These are phyloP conservation scores for Boletus tylopilopsis DNA, from an alignment of 768 basidiomycete species.

Conservation along the genomic window DNA sequence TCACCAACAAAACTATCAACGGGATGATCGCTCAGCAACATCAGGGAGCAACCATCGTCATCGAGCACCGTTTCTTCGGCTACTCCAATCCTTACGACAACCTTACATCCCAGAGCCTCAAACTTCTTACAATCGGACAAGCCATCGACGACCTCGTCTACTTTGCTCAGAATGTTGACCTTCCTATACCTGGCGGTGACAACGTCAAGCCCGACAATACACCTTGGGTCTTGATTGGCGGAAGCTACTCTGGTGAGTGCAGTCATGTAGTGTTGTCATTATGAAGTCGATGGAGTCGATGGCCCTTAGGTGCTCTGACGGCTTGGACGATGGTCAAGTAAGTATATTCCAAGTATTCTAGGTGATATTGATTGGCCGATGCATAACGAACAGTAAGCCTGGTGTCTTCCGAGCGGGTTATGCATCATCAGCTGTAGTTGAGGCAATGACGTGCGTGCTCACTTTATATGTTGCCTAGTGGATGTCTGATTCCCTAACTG, in stretches of 20 bases:
- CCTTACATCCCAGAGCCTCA: slow-evolving; percentile 54
- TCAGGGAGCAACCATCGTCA: slow-evolving; percentile 55
- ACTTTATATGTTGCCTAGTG: neutral
- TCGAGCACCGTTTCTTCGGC: slow-evolving; percentile 77
- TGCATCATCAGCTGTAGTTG: slow-evolving; percentile 44
- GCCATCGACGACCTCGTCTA: slow-evolving; percentile 70
- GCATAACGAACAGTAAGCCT: slow-evolving; percentile 31
- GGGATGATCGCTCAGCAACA: slow-evolving; percentile 65
- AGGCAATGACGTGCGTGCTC: slow-evolving; percentile 38
- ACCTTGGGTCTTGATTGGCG: slow-evolving; percentile 42
- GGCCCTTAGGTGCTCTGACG: slow-evolving; percentile 37
- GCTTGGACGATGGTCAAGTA: slow-evolving; percentile 71
- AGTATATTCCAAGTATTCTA: slow-evolving; percentile 13
- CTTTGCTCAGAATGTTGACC: slow-evolving; percentile 60
- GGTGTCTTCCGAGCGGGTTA: slow-evolving; percentile 41
- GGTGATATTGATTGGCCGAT: neutral
- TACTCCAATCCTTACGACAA: slow-evolving; percentile 67
- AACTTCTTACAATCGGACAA: slow-evolving; percentile 65
- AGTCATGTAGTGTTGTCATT: neutral
- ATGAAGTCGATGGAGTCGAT: neutral
- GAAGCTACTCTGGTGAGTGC: slow-evolving; percentile 39
- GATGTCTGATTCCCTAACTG: neutral
- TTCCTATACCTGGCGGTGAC: slow-evolving; percentile 66
- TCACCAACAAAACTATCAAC: slow-evolving; percentile 61
- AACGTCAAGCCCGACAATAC: slow-evolving; percentile 51